Evolutionary conservation across 441 rosid genomes (phyloP), one percentile per base, ranked within the genome.

Genomic region (Brassica hybrid): DNA sequence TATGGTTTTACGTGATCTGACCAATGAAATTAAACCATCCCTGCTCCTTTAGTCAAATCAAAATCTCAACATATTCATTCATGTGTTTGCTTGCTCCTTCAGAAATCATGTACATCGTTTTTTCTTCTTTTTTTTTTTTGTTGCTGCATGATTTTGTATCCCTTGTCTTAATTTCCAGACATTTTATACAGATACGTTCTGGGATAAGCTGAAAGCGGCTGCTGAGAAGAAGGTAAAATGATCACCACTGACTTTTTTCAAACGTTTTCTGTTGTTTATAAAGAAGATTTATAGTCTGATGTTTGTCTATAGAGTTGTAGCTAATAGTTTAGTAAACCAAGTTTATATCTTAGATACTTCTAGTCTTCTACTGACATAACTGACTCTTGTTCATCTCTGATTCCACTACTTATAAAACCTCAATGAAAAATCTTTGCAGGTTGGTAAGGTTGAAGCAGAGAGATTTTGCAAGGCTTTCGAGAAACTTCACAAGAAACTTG

Each of bases 401-500:
- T 21, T 58, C 72, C 17, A 25, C 59, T 21, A 67, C 5, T 4
- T 27, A 27, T 17, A 3, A 21, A 11, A 36, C 19, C 30, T 69
- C 41, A 38, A 73, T 62, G 60, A 73, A 41, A 19, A 17, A 50
- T 68, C 56, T 9, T 83, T 78, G 58, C 73, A 93, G 97, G 84
- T 91, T 67, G 90, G 96, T 32, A 70, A 79, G 12, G 86, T 80
- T 18, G 96, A 89, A 68, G 96, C 96, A 1, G 88, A 89, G 74
- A 85, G 83, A 48, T 90, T 94, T 83, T 94, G 93, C 86, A 73
- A 83, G 74, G 88, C 90, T 54, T 94, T 90, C 59, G 89, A 85
- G 75, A 81, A 83, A 79, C 77, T 89, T 67, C 98, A 94, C 86
- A 84, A 79, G 84, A 89, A 86, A 86, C 92, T 90, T 62, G 97